These are phyloP conservation scores for Lagerstroemia speciosa DNA, from an alignment of 345 rosid genomes.

Conservation along the genomic window DNA sequence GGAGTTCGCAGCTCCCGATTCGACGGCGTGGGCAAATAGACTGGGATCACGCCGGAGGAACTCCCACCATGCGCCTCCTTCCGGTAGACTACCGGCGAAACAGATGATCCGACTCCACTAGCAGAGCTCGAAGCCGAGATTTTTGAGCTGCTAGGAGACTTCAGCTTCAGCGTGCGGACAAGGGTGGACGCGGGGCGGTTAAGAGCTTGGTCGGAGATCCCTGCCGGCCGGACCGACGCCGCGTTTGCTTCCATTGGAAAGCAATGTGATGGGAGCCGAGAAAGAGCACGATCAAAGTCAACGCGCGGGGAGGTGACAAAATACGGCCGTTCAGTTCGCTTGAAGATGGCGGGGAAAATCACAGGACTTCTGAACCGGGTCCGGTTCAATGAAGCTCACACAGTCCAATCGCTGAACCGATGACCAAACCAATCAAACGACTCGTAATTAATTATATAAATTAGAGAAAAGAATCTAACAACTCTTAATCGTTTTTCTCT, in stretches of 20 bases:
- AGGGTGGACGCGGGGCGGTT: neutral
- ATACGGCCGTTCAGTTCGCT: too few species aligned
- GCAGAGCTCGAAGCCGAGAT: slow-evolving; percentile 24
- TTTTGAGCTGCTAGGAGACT: slow-evolving; percentile 15
- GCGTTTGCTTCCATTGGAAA: slow-evolving; percentile 9
- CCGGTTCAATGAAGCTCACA: too few species aligned
- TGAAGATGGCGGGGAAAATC: too few species aligned
- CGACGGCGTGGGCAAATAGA: slow-evolving; percentile 54
- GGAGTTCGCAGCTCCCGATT: slow-evolving; percentile 77
- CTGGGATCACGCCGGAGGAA: slow-evolving; percentile 30
- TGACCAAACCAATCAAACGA: too few species aligned
- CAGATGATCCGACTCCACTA: slow-evolving; percentile 9
- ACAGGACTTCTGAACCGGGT: too few species aligned
- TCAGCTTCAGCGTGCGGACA: slow-evolving; percentile 2
- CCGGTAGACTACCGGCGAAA: slow-evolving; percentile 5
- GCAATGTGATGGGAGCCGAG: too few species aligned
- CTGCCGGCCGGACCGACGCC: slow-evolving; percentile 1
- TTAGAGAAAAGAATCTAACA: too few species aligned
- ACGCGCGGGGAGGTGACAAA: too few species aligned
- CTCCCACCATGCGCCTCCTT: slow-evolving; percentile 1
- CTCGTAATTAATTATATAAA: too few species aligned
- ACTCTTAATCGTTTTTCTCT: too few species aligned
- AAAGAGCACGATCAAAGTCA: too few species aligned
- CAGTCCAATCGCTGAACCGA: too few species aligned
- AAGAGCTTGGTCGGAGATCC: slow-evolving; percentile 11